phyloP scores from a whole-genome alignment of 2,329 filamentous ascomycete species.

The Hypocrella siamensis region DNA sequence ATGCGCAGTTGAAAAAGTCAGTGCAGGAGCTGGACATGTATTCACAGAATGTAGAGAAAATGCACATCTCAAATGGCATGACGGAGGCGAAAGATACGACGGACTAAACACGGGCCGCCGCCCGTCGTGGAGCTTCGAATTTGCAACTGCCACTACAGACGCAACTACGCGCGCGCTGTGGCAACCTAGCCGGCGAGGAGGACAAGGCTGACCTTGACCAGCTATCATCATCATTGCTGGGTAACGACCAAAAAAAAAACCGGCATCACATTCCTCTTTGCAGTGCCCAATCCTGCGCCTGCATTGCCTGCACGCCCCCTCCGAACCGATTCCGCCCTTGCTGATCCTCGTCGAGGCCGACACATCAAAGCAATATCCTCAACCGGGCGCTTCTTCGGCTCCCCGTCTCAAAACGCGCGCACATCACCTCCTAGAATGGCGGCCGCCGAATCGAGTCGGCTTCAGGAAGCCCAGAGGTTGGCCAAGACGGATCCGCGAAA shows the following conservation, averaged over 20 bases:
- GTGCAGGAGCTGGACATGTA: constrained; percentile 1
- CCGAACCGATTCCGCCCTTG: no score
- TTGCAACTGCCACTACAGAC: neutral
- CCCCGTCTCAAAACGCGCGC: no score
- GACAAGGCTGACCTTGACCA: no score
- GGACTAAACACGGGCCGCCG: constrained; percentile 16
- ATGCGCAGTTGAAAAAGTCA: constrained; percentile 12
- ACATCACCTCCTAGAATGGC: constrained; percentile 26
- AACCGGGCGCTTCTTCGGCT: no score
- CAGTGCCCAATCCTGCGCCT: no score
- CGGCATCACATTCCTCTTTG: no score
- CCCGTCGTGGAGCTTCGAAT: no score
- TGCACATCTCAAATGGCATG: neutral
- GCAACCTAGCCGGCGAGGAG: constrained; percentile 14
- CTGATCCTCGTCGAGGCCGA: no score
- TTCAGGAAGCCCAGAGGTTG: constrained; percentile 80
- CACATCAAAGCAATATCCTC: no score
- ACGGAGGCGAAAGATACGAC: constrained; percentile 4
- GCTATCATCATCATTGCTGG: no score
- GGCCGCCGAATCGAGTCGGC: constrained; percentile 44
- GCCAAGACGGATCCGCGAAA: constrained; percentile 66
- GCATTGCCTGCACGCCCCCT: no score
- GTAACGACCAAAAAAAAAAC: no score
- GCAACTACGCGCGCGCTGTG: constrained; percentile 12
- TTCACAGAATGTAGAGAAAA: neutral